These are phyloP conservation scores for Nannochloropsis oceanica DNA, from an alignment of 108 stramenopile species.

Conservation along the genomic window DNA sequence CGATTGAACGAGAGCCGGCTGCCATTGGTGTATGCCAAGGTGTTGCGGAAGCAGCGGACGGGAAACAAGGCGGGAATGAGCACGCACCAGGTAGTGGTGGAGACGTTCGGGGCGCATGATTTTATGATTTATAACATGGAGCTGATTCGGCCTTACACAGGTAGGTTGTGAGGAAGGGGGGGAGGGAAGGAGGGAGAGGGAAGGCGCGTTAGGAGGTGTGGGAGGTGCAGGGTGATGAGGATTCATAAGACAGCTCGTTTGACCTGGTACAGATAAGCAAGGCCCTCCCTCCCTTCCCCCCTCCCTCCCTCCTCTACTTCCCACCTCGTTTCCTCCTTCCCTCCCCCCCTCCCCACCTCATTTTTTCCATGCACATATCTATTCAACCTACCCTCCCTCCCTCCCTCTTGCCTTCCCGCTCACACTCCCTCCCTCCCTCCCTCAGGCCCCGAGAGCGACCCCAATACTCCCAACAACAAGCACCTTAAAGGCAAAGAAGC, in stretches of 20 bases:
- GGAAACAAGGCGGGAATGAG: constrained; percentile 6
- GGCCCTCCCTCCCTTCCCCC: neutral
- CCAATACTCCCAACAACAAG: neutral
- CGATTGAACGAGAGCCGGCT: constrained; percentile 13
- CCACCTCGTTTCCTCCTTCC: too few species aligned
- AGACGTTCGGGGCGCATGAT: constrained; percentile 20
- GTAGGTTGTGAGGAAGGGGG: neutral
- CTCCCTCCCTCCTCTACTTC: neutral
- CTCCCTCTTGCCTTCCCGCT: neutral
- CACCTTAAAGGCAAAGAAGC: neutral
- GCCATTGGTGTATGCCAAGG: constrained; percentile 5
- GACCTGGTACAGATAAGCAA: neutral
- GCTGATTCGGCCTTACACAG: neutral
- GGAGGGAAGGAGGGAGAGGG: neutral
- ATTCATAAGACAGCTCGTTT: neutral
- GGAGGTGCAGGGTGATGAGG: neutral
- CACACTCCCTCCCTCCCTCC: neutral
- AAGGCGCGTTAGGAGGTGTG: neutral
- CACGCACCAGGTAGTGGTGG: constrained; percentile 12
- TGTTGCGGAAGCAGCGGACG: constrained; percentile 17
- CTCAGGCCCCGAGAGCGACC: neutral
- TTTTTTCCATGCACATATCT: too few species aligned
- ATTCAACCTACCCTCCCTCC: too few species aligned
- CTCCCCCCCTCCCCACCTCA: too few species aligned
- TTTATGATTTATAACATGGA: constrained; percentile 11